A percentile compares a stretch with the other conserved stretches of the same genome.
phyloP scores from a whole-genome alignment of 306 rosid species.

The Trifolium repens region DNA sequence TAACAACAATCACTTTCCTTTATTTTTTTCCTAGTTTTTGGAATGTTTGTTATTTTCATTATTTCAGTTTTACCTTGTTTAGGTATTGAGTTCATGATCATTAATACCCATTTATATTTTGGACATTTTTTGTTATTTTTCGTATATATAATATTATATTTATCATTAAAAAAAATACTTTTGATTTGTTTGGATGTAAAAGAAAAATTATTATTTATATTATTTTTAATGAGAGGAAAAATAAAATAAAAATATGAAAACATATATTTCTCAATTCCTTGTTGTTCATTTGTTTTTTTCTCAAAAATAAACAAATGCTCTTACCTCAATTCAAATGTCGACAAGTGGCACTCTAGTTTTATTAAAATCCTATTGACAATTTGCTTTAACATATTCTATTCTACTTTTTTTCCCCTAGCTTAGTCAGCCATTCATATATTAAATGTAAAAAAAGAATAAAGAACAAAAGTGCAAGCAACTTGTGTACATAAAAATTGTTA shows the following conservation, averaged over 20 bases:
- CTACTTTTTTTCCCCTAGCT: slow-evolving; percentile 20
- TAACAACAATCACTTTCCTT: too few relatives aligned
- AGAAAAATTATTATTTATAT: not conserved
- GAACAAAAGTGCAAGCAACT: slow-evolving; percentile 42
- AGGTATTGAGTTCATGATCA: too few relatives aligned
- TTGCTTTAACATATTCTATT: slow-evolving; percentile 20
- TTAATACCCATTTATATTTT: too few relatives aligned
- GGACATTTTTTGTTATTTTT: too few relatives aligned
- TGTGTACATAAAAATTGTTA: slow-evolving; percentile 36
- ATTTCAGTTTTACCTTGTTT: too few relatives aligned
- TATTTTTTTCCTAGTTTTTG: too few relatives aligned
- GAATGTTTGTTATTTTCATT: too few relatives aligned
- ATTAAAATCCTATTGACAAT: not conserved
- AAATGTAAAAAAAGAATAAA: slow-evolving; percentile 1
- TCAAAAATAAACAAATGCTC: not conserved
- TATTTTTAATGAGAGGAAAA: not conserved
- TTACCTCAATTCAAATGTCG: not conserved
- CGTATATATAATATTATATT: too few relatives aligned
- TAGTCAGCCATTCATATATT: slow-evolving; percentile 27
- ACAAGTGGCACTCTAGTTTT: not conserved
- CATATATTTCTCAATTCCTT: not conserved
- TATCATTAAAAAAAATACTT: too few relatives aligned
- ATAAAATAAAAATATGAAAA: not conserved
- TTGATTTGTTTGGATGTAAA: not conserved
- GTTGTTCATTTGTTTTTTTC: not conserved